phyloP scores from a whole-genome alignment of 495 filamentous ascomycete species.

The Venustampulla echinocandica region DNA sequence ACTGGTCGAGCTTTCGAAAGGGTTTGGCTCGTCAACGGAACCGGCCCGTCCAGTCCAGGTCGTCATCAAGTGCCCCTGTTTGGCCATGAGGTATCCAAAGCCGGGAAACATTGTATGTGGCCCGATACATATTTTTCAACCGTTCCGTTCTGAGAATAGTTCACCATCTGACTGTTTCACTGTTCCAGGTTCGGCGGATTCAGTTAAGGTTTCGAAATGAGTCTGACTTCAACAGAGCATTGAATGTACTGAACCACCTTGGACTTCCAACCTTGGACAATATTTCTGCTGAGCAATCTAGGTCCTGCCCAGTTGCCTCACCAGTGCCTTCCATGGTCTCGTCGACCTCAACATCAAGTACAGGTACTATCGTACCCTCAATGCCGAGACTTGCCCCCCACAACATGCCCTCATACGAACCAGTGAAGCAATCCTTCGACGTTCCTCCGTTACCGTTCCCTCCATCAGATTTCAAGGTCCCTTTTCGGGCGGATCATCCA shows the following conservation, averaged over 20 bases:
- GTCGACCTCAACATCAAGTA: not conserved
- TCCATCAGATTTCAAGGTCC: conserved; percentile 15
- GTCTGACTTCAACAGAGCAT: conserved; percentile 26
- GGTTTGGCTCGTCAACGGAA: conserved; percentile 14
- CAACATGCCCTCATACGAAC: too few species aligned
- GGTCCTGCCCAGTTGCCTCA: not conserved
- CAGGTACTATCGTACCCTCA: not conserved
- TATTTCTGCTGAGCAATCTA: conserved; percentile 3
- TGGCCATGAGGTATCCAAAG: conserved; percentile 28
- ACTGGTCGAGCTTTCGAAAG: conserved; percentile 5
- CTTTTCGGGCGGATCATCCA: conserved; percentile 3
- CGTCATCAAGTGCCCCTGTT: conserved; percentile 23
- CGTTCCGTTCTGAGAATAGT: not conserved
- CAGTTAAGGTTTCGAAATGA: conserved; percentile 35
- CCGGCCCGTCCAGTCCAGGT: conserved; percentile 22
- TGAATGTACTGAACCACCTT: conserved; percentile 24
- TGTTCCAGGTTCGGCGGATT: conserved; percentile 37
- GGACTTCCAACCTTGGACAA: conserved; percentile 23
- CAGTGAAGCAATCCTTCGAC: not conserved
- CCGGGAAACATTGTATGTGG: conserved; percentile 16
- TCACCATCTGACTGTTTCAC: too few species aligned
- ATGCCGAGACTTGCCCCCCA: not conserved
- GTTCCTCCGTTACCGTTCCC: not conserved
- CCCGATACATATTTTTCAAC: conserved; percentile 1
- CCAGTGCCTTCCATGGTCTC: conserved; percentile 1